These are phyloP conservation scores for Penicillium olsonii DNA, from an alignment of 2,329 filamentous ascomycete species.

Conservation along the genomic window DNA sequence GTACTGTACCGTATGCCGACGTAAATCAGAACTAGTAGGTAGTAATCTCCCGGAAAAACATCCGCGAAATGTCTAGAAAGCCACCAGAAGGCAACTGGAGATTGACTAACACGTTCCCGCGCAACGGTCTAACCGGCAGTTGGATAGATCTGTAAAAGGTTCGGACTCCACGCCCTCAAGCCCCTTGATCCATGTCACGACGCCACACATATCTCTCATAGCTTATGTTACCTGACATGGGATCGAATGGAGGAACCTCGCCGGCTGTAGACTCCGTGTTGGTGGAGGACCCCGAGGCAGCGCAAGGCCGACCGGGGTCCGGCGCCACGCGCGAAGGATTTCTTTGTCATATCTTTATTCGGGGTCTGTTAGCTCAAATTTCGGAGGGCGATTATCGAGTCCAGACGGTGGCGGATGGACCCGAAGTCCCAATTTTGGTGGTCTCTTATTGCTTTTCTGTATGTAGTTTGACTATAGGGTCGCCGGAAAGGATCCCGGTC, in stretches of 20 bases:
- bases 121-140: constrained; percentile 19
- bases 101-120: constrained; percentile 10
- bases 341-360: constrained; percentile 6
- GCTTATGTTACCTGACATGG: constrained; percentile 8
- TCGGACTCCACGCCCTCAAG: constrained; percentile 6
- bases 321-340: constrained; percentile 9
- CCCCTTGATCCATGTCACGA: constrained; percentile 13
- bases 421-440: constrained; percentile 6
- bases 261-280: constrained; percentile 11
- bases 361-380: constrained; percentile 10
- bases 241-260: neutral
- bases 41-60: constrained; percentile 11
- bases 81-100: constrained; percentile 4
- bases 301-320: constrained; percentile 4
- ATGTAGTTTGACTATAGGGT: neutral
- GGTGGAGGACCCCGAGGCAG: neutral
- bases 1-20: too few species aligned
- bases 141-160: constrained; percentile 3
- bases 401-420: neutral
- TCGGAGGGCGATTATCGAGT: neutral
- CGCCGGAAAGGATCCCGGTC: constrained; percentile 11
- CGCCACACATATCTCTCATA: constrained; percentile 10
- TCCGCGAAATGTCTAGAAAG: constrained; percentile 13
- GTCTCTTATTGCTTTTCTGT: neutral
- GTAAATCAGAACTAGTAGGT: too few species aligned